Evolutionary conservation across 2,329 filamentous ascomycete genomes (phyloP), one percentile per base, ranked within the genome.

Genomic region (Monilinia fructicola): DNA sequence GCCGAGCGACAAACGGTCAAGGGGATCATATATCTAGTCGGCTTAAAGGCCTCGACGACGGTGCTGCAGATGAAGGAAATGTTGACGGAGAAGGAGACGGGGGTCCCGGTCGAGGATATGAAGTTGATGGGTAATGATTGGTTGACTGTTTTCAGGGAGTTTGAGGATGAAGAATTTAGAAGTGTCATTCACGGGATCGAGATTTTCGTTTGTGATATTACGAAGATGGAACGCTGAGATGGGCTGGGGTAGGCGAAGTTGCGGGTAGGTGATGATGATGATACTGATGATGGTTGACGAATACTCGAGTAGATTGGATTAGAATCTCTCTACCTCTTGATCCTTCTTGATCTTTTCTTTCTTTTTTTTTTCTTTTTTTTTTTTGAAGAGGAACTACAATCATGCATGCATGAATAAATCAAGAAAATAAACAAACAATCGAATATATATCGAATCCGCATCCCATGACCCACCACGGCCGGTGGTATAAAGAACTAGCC

Each of bases 101-200:
- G 58, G 0, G 50, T 60, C 7, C 21, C 21, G 28, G 28, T 60
- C 4, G 6, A 26, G 2, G 3, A 50, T 11, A 60, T 60, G 58
- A 60, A 26, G 44, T 50, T 60, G 58, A 38, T 50, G 44, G 58
- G 44, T 10, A 0, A 50, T 7, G 58, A 60, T 38, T 28, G 4
- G 10, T 50, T 60, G 6, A 23, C 26, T 11, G 28, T 50, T 9
- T 38, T 26, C 21, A 50, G 58, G 14, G 58, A 60, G 7, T 50
- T 60, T 26, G 58, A 60, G 31, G 58, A 60, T 26, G 44, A 60
- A 2, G 58, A 60, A n/a, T 4, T 10, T 21, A 60, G 58, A 23
- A 12, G 4, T 11, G 44, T 11, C 0, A 50, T 60, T 18, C 2
- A 1, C 26, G 44, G 7, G 9, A 11, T 60, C 18, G 58, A 50